These are phyloP conservation scores for Trametes sp. DNA, from an alignment of 1,284 basidiomycete genomes.

Conservation along the genomic window DNA sequence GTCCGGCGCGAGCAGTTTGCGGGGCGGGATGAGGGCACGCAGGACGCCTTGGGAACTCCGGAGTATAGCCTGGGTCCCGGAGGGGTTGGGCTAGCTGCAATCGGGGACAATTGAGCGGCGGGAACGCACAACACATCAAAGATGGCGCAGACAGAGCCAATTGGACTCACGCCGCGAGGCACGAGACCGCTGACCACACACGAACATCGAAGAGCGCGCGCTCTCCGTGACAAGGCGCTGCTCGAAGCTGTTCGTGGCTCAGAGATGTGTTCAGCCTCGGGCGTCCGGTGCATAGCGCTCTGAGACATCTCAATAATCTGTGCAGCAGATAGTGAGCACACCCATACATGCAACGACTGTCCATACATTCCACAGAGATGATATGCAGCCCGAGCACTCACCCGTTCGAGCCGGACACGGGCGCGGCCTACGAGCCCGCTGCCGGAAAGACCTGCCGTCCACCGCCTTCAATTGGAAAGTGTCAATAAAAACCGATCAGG, in stretches of 20 bases:
- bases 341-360: neutral
- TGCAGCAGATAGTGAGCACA: neutral
- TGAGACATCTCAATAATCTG: neutral
- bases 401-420: no score
- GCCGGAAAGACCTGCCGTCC: conserved; percentile 1
- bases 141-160: conserved; percentile 3
- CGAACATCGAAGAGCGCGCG: neutral
- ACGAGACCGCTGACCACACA: conserved; percentile 1
- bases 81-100: neutral
- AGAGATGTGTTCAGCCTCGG: neutral
- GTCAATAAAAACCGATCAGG: neutral
- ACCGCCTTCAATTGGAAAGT: neutral
- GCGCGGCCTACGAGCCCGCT: conserved; percentile 1
- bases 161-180: neutral
- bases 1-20: neutral
- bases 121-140: conserved; percentile 3
- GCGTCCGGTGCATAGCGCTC: neutral
- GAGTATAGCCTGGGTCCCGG: conserved; percentile 1
- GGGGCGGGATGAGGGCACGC: neutral
- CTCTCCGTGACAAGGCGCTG: neutral
- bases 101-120: neutral
- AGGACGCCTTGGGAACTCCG: conserved; percentile 13
- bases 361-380: neutral
- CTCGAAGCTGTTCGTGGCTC: neutral
- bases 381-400: neutral